Percentiles rank a stretch among this genome's conserved stretches.
Evolutionary conservation across 257 asterid species (phyloP).

Genomic region (Datura wrightii): DNA sequence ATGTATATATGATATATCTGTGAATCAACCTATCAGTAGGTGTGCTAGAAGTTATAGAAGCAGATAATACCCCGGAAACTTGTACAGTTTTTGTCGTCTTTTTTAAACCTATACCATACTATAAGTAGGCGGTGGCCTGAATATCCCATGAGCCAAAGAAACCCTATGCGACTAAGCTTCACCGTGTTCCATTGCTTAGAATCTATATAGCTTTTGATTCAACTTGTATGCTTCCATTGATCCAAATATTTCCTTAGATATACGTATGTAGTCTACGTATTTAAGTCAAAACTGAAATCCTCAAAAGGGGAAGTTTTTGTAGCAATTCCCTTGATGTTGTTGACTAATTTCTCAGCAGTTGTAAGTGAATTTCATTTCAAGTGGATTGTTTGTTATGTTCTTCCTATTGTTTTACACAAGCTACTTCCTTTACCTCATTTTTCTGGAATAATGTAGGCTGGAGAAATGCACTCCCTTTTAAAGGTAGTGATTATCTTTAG

Average conservation of each 20-base stretch:
- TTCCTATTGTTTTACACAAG: neutral
- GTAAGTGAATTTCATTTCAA: conserved; percentile 8
- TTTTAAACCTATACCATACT: conserved; percentile 18
- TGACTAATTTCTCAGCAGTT: conserved; percentile 12
- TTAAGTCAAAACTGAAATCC: neutral
- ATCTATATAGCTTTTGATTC: conserved; percentile 23
- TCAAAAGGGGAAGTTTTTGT: neutral
- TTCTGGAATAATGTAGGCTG: neutral
- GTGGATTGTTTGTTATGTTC: conserved; percentile 9
- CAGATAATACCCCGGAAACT: conserved; percentile 12
- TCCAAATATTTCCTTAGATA: conserved; percentile 24
- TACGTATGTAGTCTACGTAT: neutral
- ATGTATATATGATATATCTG: conserved; percentile 19
- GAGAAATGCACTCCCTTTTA: neutral
- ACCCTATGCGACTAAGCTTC: neutral
- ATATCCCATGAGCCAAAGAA: neutral
- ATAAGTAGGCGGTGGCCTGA: conserved; percentile 27
- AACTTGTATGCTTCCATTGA: neutral
- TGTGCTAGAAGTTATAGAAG: conserved; percentile 8
- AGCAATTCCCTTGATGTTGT: conserved; percentile 23
- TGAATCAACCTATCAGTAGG: neutral
- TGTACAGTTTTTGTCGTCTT: neutral
- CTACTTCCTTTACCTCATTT: neutral
- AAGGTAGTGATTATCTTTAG: neutral
- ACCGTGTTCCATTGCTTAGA: conserved; percentile 5